phyloP scores from a whole-genome alignment of 1,139 yeast genomes.

The Hyphopichia buzzinii region DNA sequence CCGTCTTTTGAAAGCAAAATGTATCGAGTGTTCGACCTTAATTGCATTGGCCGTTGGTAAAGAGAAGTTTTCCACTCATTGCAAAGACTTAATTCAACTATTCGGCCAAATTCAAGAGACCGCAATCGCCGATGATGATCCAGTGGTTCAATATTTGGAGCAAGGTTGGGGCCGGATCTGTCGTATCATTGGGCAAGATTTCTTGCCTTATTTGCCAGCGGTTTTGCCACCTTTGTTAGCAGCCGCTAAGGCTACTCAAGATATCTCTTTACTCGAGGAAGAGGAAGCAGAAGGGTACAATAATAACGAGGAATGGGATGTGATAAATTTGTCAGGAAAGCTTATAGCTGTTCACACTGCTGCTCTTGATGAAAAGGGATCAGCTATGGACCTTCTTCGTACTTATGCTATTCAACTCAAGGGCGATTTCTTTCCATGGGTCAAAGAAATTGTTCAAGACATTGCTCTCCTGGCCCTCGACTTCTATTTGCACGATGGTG shows the following conservation, averaged over 20 bases:
- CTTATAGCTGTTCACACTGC: conserved; percentile 95
- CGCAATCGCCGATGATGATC: conserved; percentile 66
- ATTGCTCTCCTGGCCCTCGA: conserved; percentile 86
- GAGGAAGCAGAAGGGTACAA: conserved; percentile 81
- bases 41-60: conserved; percentile 97
- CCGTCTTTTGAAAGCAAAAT: conserved; percentile 82
- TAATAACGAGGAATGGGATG: conserved; percentile 93
- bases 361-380: conserved; percentile 84
- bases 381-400: conserved; percentile 85
- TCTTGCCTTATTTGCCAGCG: conserved; percentile 81
- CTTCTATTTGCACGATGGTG: conserved; percentile 92
- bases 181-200: conserved; percentile 78
- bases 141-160: conserved; percentile 80
- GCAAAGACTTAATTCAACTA: conserved; percentile 69
- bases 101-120: conserved; percentile 73
- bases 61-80: conserved; percentile 78
- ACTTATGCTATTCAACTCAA: conserved; percentile 87
- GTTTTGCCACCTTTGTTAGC: conserved; percentile 84
- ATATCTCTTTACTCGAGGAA: conserved; percentile 82
- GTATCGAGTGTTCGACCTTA: conserved; percentile 92
- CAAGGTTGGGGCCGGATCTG: conserved; percentile 98
- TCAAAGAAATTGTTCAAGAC: conserved; percentile 71
- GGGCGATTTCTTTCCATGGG: conserved; percentile 80
- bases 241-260: conserved; percentile 89
- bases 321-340: conserved; percentile 85